phyloP scores from a whole-genome alignment of 176 grass and related monocot species.

The Bolboschoenus planiculmis region DNA sequence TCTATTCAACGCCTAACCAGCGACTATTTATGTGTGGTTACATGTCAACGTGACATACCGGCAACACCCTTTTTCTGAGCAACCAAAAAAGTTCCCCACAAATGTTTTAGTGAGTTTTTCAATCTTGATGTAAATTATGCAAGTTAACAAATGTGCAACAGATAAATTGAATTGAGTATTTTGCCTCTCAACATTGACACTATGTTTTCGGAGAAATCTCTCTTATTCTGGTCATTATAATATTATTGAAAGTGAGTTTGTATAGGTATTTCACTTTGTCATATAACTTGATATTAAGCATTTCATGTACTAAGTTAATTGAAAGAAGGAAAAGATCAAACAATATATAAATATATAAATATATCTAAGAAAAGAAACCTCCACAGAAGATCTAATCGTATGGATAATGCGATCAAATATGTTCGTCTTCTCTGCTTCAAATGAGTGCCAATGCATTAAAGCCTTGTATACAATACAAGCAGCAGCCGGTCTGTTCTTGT shows the following conservation, averaged over 20 bases:
- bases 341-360: background rate
- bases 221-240: background rate
- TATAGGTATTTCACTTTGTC: background rate
- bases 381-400: conserved; percentile 71
- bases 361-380: conserved; percentile 43
- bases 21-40: background rate
- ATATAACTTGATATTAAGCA: background rate
- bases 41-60: background rate
- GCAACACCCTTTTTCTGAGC: background rate
- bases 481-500: conserved; percentile 49
- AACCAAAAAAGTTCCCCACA: background rate
- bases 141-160: background rate
- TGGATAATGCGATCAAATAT: conserved; percentile 93
- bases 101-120: background rate
- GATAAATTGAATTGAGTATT: background rate
- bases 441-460: conserved; percentile 79
- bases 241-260: background rate
- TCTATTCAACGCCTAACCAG: background rate
- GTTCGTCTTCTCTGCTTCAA: conserved; percentile 88
- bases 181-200: background rate
- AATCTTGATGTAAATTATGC: background rate
- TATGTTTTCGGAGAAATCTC: background rate
- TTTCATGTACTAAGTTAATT: background rate
- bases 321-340: background rate
- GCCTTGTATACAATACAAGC: conserved; percentile 88